These are phyloP conservation scores for Begonia masoniana DNA, from an alignment of 306 rosid species.

Conservation along the genomic window DNA sequence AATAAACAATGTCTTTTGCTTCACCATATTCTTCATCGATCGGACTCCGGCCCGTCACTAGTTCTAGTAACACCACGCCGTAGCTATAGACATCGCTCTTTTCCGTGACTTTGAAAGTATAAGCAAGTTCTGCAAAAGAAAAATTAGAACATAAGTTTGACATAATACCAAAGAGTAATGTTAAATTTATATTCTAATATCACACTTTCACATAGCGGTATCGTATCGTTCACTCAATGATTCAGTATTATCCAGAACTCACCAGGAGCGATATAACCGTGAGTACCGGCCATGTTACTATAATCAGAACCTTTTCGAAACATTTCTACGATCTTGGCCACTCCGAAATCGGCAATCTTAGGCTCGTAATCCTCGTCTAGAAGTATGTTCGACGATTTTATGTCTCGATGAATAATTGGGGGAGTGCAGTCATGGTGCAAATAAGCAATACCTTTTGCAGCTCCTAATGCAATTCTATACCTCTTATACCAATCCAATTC, in stretches of 20 bases:
- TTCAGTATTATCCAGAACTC: too few species aligned
- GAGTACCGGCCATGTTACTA: slow-evolving; percentile 80
- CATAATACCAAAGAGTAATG: not conserved
- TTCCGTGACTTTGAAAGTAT: slow-evolving; percentile 55
- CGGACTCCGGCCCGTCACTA: slow-evolving; percentile 67
- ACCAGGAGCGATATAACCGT: slow-evolving; percentile 98
- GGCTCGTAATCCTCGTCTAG: slow-evolving; percentile 64
- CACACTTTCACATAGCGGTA: too few species aligned
- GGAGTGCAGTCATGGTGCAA: slow-evolving; percentile 91
- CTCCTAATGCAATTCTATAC: slow-evolving; percentile 73
- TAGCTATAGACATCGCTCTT: slow-evolving; percentile 90
- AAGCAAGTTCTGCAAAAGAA: slow-evolving; percentile 62
- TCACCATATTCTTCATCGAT: slow-evolving; percentile 80
- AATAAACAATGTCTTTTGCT: slow-evolving; percentile 76
- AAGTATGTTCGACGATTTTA: slow-evolving; percentile 83
- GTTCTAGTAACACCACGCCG: slow-evolving; percentile 80
- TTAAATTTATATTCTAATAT: too few species aligned
- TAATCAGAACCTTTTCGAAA: slow-evolving; percentile 29
- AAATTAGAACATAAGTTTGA: not conserved
- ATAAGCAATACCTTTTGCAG: slow-evolving; percentile 83
- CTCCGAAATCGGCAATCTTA: slow-evolving; percentile 91
- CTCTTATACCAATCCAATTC: slow-evolving; percentile 69
- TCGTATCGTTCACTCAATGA: too few species aligned
- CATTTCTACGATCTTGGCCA: slow-evolving; percentile 65
- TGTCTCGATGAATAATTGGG: slow-evolving; percentile 75